phyloP scores from a whole-genome alignment of 345 rosid genomes.

The Citrus cavaleriei region DNA sequence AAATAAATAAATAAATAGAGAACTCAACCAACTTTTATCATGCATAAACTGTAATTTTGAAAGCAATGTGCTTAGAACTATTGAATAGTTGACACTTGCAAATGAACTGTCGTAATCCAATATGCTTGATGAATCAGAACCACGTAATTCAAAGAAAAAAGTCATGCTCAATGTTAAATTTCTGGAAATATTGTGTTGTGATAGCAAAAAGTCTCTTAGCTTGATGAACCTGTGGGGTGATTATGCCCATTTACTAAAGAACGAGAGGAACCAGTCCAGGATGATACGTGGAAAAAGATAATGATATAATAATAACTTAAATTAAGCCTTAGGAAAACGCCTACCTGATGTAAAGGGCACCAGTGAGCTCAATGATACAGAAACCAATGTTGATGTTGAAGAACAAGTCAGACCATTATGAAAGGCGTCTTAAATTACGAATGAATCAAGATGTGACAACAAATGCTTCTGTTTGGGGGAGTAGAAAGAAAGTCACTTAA shows the following conservation, averaged over 20 bases:
- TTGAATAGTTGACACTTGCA: slow-evolving; percentile 1
- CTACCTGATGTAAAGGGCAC: no score
- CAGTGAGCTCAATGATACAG: not conserved
- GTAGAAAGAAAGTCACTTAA: no score
- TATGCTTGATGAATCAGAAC: slow-evolving; percentile 8
- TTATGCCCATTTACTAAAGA: not conserved
- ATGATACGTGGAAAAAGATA: not conserved
- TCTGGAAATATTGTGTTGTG: slow-evolving; percentile 2
- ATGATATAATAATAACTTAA: not conserved
- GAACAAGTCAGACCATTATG: not conserved
- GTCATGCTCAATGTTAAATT: not conserved
- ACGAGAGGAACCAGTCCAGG: not conserved
- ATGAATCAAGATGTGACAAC: not conserved
- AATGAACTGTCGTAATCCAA: slow-evolving; percentile 2
- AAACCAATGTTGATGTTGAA: not conserved
- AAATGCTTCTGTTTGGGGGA: not conserved
- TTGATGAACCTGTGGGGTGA: not conserved
- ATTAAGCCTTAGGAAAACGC: not conserved
- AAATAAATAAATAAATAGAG: not conserved
- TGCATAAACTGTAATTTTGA: not conserved
- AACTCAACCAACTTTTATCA: not conserved
- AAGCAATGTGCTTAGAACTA: slow-evolving; percentile 2
- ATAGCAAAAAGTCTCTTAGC: not conserved
- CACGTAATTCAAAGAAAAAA: slow-evolving; percentile 2
- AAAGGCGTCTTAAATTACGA: not conserved